Base-by-base conservation (phyloP, 2,329 filamentous ascomycete genomes). In the Diaporthe capsici region DNA sequence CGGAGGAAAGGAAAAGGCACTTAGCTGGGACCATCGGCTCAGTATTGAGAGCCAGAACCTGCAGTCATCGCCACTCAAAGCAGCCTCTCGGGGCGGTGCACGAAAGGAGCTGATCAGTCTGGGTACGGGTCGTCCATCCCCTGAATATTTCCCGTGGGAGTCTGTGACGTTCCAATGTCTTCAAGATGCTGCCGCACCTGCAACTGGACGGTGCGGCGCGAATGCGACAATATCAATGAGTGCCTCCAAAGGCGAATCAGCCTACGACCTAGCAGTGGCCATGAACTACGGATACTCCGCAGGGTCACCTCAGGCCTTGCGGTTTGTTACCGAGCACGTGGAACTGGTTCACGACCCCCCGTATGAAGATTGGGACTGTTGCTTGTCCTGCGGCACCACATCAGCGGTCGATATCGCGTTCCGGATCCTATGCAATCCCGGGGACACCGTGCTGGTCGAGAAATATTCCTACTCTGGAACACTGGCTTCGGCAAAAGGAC, bases 401-500 rank as follows among this genome's bases (percentile, higher is more conserved):
- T 63, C 60, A 1, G 60, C 60, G 1, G 2, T 63, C 12, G 60
- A 63, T 1, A 63, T 63, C 22, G 12, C 37, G 1, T 44, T 63
- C 7, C 22, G 60, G 4, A 44, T 63, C 0, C 2, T 63, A 0
- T 44, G 60, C 39, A 28, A 63, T 1, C 37, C n/a, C 6, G 60
- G 39, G 0, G 39, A 44, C 8, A 28, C n/a, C 1, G 13, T 63
- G 2, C n/a, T 63, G 12, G 8, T 63, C 3, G 60, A 63, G 39
- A 9, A 44, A 28, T 31, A 47, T 8, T 10, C 60, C 1, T 63
- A 63, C n/a, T 4, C n/a, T 20, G 60, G 79, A 25, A 92, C 92
- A 22, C 88, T 93, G 25, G 92, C 94, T 81, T 91, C 92, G 0
- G 92, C 91, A 0, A 83, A 85, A 39, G 92, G 92, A 0, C 86